Percentiles rank a stretch among this genome's conserved stretches.
phyloP scores from a whole-genome alignment of 768 basidiomycete species.

The Mycena galopus region DNA sequence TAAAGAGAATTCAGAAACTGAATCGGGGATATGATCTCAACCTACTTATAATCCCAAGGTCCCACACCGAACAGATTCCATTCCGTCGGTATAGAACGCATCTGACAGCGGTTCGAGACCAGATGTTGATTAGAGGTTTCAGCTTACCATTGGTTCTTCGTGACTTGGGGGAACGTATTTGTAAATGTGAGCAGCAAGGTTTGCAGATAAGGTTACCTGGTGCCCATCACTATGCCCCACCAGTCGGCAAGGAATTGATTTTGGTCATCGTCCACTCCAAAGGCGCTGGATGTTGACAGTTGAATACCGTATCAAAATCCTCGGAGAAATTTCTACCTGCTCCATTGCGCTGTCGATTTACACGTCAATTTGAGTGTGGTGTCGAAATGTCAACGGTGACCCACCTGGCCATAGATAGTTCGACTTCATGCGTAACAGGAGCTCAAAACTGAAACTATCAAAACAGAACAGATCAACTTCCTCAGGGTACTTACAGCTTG shows the following conservation, averaged over 20 bases:
- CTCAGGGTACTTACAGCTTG: slow-evolving; percentile 66
- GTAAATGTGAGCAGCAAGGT: neutral
- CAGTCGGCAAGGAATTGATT: slow-evolving; percentile 75
- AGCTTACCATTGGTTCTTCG: slow-evolving; percentile 83
- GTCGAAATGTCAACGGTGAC: slow-evolving; percentile 28
- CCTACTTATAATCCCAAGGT: slow-evolving; percentile 64
- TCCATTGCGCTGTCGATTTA: slow-evolving; percentile 64
- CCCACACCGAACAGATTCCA: slow-evolving; percentile 70
- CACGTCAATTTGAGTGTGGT: too few relatives aligned
- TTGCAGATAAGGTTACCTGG: slow-evolving; percentile 63
- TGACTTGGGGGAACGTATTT: slow-evolving; percentile 56
- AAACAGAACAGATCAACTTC: too few relatives aligned
- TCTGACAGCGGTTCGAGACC: too few relatives aligned
- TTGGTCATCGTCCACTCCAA: slow-evolving; percentile 68
- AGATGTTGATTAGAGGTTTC: slow-evolving; percentile 59
- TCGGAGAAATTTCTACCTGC: slow-evolving; percentile 43
- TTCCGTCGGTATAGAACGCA: slow-evolving; percentile 66
- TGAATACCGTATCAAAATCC: neutral
- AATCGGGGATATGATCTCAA: too few relatives aligned
- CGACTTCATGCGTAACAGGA: slow-evolving; percentile 73
- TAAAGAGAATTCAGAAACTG: too few relatives aligned
- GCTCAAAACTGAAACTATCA: slow-evolving; percentile 66
- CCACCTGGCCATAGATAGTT: slow-evolving; percentile 81
- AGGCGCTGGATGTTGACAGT: slow-evolving; percentile 57
- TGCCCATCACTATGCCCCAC: slow-evolving; percentile 81